Base-by-base conservation (phyloP, 805 yeast species). In the Starmerella vaccinii region DNA sequence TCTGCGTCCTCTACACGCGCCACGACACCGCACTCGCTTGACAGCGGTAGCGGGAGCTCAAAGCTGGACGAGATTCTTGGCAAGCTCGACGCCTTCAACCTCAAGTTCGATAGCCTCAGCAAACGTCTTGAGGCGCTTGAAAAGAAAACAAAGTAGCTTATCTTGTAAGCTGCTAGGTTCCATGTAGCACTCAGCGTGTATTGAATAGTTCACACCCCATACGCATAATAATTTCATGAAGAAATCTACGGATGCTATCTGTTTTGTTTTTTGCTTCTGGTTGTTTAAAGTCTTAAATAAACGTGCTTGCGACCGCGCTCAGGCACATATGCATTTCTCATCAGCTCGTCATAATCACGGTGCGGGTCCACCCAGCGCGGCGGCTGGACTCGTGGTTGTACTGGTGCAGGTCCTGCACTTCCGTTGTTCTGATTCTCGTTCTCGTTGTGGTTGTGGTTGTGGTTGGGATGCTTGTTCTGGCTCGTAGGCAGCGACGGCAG, bases 271-370 rank as follows among this genome's bases (percentile, higher is more conserved):
- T 6, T 32, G 35, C 35, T 32, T 32, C 15, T 9, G 35, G 8
- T 12, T 10, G 27, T 21, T 46, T 27, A 55, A 15, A 50, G 43
- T 21, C 49, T 34, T 5, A 59, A 43, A 24, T 51, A 43, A 13
- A 56, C 21, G 33, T 55, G 41, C 39, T 56, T 57, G 18, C 60
- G 51, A 12, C 61, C 61, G 19, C 52, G 48, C 24, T 56, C 51
- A 2, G 60, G 47, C 26, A 57, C 59, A 30, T 51, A 54, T 2
- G 61, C 55, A 16, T 54, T 50, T 22, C 35, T 41, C 56, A 59
- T 34, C 8, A 60, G 27, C 27, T 55, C 57, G 15, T 58, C 60
- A n/a, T 26, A 46, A 16, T 54, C 57, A 29, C 52, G 56, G 23
- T 29, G 41, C 15, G 45, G 43, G 39, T 55, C 55, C 3, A 54